Base-by-base conservation (phyloP, 176 grass and related monocot genomes). In the Eleusine coracana region DNA sequence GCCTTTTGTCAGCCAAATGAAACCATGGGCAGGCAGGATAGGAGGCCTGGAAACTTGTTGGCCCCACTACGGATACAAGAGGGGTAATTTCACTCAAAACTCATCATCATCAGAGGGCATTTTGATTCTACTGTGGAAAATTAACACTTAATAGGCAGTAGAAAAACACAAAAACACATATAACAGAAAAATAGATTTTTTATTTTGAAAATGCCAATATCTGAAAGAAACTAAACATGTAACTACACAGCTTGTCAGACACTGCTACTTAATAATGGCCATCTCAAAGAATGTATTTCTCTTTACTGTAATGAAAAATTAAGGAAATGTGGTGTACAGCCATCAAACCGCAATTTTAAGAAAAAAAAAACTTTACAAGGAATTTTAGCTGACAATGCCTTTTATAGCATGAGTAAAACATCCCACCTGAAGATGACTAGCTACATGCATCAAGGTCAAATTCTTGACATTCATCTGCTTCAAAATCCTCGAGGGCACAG, bases 361-460 rank as follows among this genome's bases (percentile, higher is more conserved):
- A 50, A 63, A 21, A 45, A 63, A 73, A 45, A 6, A 49, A 50
- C 10, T 16, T 23, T 73, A 63, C 64, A 13, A 75, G 71, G 34
- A 75, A 21, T 11, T 75, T 41, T 50, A 54, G n/a, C 31, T 20
- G 56, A 86, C 46, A 52, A 46, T 6, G 9, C 10, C 25, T 44
- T 78, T 75, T 62, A 6, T 46, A 34, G 68, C 37, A 69, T 68
- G 56, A 60, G 69, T 59, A 14, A 70, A 77, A 76, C 16, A 75
- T 34, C 76, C 52, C 42, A 87, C 86, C 80, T 87, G 65, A 39
- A 87, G 79, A 83, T 77, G 86, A 65, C 86, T 83, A 70, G 44
- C 16, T 44, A 87, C 14, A 6, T 87, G 79, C 4, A 64, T 49
- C 1, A 3, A 2, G 7, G 73, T 87, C 42, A 87, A 71, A 77